phyloP scores from a whole-genome alignment of 2,329 filamentous ascomycete genomes.

The Sclerotinia trifoliorum region DNA sequence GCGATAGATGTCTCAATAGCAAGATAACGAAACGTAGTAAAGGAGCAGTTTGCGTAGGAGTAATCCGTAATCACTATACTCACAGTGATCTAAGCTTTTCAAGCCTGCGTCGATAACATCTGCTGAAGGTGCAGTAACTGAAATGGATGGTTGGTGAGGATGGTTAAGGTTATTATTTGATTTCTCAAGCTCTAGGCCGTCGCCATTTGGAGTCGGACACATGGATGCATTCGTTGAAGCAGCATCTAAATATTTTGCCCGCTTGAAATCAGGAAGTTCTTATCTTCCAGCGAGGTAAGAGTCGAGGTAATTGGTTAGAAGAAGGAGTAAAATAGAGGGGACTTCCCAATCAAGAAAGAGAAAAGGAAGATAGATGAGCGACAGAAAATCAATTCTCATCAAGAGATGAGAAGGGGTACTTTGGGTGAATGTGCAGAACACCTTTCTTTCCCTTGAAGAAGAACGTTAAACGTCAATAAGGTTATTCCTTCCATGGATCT shows the following conservation, averaged over 20 bases:
- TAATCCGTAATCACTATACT: slow-evolving; percentile 23
- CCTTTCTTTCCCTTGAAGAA: background rate
- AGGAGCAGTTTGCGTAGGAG: background rate
- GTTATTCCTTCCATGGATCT: background rate
- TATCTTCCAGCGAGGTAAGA: background rate
- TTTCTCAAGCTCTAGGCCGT: slow-evolving; percentile 38
- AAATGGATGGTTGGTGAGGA: slow-evolving; percentile 36
- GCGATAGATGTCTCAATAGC: background rate
- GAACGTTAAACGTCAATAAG: background rate
- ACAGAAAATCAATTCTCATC: background rate
- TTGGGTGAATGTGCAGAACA: background rate
- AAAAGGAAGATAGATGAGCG: background rate
- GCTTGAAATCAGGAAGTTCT: background rate
- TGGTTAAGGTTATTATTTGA: slow-evolving; percentile 26
- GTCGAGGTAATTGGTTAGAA: slow-evolving; percentile 6
- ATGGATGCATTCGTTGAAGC: slow-evolving; percentile 39
- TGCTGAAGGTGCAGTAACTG: slow-evolving; percentile 32
- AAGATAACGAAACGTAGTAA: background rate
- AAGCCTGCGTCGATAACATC: slow-evolving; percentile 68
- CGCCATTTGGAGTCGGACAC: slow-evolving; percentile 40
- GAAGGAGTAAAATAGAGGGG: slow-evolving; percentile 31
- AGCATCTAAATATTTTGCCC: slow-evolving; percentile 31
- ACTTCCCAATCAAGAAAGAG: background rate
- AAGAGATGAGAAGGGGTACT: background rate
- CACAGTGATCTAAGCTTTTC: slow-evolving; percentile 77